These are phyloP conservation scores for Lindgomyces ingoldianus DNA, from an alignment of 495 filamentous ascomycete genomes.

Conservation along the genomic window DNA sequence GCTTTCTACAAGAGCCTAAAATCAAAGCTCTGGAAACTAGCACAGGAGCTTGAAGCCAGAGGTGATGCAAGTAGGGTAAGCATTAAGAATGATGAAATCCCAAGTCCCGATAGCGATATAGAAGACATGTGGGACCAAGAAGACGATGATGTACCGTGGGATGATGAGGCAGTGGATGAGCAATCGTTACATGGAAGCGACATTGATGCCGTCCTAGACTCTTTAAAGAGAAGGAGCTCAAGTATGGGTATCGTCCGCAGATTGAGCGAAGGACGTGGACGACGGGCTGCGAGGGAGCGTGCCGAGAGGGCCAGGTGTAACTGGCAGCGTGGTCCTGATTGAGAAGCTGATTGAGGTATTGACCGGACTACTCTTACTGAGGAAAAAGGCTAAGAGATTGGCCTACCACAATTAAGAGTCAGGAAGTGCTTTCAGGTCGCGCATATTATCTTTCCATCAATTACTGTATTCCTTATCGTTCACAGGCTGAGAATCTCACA, in stretches of 20 bases:
- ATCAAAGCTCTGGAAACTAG: slow-evolving; percentile 10
- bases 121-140: neutral
- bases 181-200: neutral
- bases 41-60: slow-evolving; percentile 7
- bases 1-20: slow-evolving; percentile 10
- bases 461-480: too few species aligned
- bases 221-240: neutral
- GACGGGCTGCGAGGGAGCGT: slow-evolving; percentile 8
- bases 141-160: neutral
- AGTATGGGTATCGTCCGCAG: neutral
- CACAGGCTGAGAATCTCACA: too few species aligned
- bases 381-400: too few species aligned
- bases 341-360: neutral
- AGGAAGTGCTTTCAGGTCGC: too few species aligned
- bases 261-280: slow-evolving; percentile 11
- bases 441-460: too few species aligned
- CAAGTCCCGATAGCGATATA: neutral
- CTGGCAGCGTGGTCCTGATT: neutral
- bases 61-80: neutral
- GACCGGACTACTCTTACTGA: neutral
- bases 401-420: too few species aligned
- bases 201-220: neutral
- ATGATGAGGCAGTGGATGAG: neutral
- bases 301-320: neutral
- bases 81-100: neutral